Evolutionary conservation across 2,329 filamentous ascomycete species (phyloP).

Genomic region (Cucurbitaria berberidis): DNA sequence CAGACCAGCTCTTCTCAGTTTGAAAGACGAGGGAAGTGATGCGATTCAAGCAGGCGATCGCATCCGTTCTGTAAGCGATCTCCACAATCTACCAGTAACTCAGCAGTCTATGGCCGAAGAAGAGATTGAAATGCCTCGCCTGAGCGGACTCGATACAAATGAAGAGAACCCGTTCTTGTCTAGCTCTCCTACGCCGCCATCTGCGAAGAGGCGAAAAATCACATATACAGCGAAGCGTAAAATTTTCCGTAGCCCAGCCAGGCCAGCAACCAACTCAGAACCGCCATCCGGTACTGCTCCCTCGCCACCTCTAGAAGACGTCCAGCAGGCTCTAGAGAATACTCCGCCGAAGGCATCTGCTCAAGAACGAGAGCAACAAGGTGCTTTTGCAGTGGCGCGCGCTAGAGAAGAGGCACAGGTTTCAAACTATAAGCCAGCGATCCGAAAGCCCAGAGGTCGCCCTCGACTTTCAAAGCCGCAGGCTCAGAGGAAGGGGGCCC

Average conservation of each 20-base stretch:
- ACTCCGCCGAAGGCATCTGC: conserved; percentile 28
- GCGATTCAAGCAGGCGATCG: conserved; percentile 10
- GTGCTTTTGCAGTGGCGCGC: conserved; percentile 38
- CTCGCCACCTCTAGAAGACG: conserved; percentile 21
- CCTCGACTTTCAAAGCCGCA: conserved; percentile 22
- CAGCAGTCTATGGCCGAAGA: conserved; percentile 39
- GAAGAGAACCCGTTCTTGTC: conserved; percentile 43
- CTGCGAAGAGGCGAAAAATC: conserved; percentile 42
- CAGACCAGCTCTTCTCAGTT: conserved; percentile 12
- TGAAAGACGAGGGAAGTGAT: conserved; percentile 24
- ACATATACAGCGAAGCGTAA: conserved; percentile 30
- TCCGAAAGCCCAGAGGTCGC: conserved; percentile 28
- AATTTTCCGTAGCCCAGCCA: conserved; percentile 23
- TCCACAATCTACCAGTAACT: conserved; percentile 44
- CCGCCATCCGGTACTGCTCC: conserved; percentile 15
- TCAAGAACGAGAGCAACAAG: conserved; percentile 43
- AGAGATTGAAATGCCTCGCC: conserved; percentile 40
- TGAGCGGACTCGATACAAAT: conserved; percentile 40
- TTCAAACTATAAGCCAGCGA: conserved; percentile 26
- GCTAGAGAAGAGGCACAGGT: conserved; percentile 23
- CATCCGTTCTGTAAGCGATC: conserved; percentile 44
- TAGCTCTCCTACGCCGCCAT: conserved; percentile 25
- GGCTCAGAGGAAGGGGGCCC: conserved; percentile 29
- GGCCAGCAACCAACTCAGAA: conserved; percentile 16
- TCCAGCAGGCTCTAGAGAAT: conserved; percentile 26